Percentiles rank a stretch among this genome's conserved stretches.
These are phyloP conservation scores for Suhomyces chickasaworum DNA, from an alignment of 1,139 yeast genomes.

Conservation along the genomic window DNA sequence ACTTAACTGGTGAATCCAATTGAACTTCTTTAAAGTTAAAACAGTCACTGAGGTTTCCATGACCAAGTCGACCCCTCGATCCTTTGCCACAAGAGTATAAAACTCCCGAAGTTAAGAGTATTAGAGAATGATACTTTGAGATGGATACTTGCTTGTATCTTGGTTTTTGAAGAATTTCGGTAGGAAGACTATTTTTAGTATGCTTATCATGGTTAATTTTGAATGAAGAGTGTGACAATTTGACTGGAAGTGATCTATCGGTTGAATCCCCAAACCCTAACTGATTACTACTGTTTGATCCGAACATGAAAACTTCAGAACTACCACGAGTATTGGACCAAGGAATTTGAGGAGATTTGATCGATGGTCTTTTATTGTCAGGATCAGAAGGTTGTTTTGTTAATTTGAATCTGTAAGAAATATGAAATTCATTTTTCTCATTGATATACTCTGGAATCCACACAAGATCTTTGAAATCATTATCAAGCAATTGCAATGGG, in stretches of 20 bases:
- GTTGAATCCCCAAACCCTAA: constrained; percentile 72
- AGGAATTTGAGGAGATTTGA: constrained; percentile 11
- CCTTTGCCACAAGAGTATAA: constrained; percentile 68
- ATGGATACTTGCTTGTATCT: constrained; percentile 49
- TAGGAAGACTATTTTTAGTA: constrained; percentile 4
- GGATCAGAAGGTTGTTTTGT: constrained; percentile 8
- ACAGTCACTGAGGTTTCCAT: constrained; percentile 38
- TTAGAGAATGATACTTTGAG: constrained; percentile 68
- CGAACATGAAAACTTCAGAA: constrained; percentile 62
- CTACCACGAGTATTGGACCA: constrained; percentile 53
- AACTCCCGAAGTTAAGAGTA: constrained; percentile 57
- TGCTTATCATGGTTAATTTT: constrained; percentile 4
- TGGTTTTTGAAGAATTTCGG: constrained; percentile 33
- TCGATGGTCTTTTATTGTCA: constrained; percentile 8
- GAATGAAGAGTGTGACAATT: constrained; percentile 27
- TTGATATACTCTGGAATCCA: constrained; percentile 52
- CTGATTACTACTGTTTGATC: constrained; percentile 65
- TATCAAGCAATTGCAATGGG: constrained; percentile 59
- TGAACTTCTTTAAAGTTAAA: constrained; percentile 42
- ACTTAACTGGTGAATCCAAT: constrained; percentile 29
- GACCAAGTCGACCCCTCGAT: constrained; percentile 72
- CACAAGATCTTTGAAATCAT: constrained; percentile 41
- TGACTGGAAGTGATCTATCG: constrained; percentile 47
- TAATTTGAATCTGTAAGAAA: constrained; percentile 25
- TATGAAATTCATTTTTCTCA: constrained; percentile 27